Base-by-base conservation (phyloP, 78 protist genomes). In the Emiliania huxleyi region DNA sequence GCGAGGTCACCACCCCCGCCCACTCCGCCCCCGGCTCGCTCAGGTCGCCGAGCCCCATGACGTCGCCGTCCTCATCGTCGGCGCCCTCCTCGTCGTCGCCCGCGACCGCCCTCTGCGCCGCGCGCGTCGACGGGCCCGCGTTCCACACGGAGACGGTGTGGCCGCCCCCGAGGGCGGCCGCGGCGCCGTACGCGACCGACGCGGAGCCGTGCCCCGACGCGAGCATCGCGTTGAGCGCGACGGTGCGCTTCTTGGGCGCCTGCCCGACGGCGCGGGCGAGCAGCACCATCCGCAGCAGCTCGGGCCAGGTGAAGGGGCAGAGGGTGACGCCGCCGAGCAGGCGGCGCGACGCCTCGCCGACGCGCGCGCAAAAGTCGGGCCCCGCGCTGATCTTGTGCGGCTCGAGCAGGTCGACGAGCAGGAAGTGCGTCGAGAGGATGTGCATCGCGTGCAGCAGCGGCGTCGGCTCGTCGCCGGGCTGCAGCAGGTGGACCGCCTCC, bases 211-310 rank as follows among this genome's bases (percentile, higher is more conserved):
- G 22, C 18, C 81, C 81, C 43, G 5, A 22, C 23, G 43, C 37
- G 81, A 71, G 81, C 81, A 71, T 71, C 37, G 81, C 81, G 42
- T 35, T 71, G 19, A 71, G 2, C 37, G 81, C 81, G 42, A 37
- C 81, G 40, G 81, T 1, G 81, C 81, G 81, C 42, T 71, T 71
- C 81, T 71, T 71, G 35, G 81, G 81, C 81, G 81, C 81, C 42
- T 71, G 81, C 19, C 40, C 81, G 42, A 71, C 81, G 37, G 81
- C 5, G 81, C 81, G 81, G 12, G 81, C 81, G 81, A 71, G 81
- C 19, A 71, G 81, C 33, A 71, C 42, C 81, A 71, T 71, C 42
- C 81, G 81, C 12, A 71, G 81, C 81, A 71, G 42, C 42, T 71
- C 81, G 37, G 81, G 81, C 81, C 81, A 71, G 42, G 81, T 71